Base-by-base conservation (phyloP, 305 asterid species). In the Nicotiana rustica region DNA sequence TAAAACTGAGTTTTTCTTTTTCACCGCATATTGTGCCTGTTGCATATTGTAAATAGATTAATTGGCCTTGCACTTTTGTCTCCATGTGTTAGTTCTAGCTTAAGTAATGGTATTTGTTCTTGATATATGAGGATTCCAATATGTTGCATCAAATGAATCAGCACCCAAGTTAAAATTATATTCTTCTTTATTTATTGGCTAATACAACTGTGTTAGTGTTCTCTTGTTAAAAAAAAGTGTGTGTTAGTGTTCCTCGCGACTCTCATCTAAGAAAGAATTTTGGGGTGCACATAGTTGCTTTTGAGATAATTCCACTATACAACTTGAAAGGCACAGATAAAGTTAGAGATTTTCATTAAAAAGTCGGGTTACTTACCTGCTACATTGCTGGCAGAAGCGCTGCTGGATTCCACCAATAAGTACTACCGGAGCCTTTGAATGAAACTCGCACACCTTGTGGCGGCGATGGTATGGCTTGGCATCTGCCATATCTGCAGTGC, bases 321-420 rank as follows among this genome's bases (percentile, higher is more conserved):
- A 55, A 4, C 66, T 75, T 19, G 10, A 21, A 13, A 73, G 79
- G 64, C 79, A 73, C 25, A 14, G 44, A 75, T 75, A 52, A 52
- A 75, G 31, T 52, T 49, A 8, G 80, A 29, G 65, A 15, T 73
- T 12, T 47, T 75, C 66, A 75, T 75, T 35, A 25, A n/a, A 25
- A 73, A 52, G 14, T 75, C 17, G 65, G 69, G 82, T 81, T 78
- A 64, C 64, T 52, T 84, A 95, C 98, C 98, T 93, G 97, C 97
- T 95, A 88, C 97, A 95, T 93, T 95, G 98, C 92, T 95, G 97
- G 82, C 97, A 95, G 94, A 95, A 93, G 35, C 97, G 91, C 78
- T 95, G 91, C 79, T 88, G 91, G 41, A 60, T 41, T 83, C 89
- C 96, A 0, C 90, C 83, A 67, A 90, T 87, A 82, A 90, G 84